phyloP scores from a whole-genome alignment of 192 early-diverging fungal genomes.

The Globomyces pollinis-pini region DNA sequence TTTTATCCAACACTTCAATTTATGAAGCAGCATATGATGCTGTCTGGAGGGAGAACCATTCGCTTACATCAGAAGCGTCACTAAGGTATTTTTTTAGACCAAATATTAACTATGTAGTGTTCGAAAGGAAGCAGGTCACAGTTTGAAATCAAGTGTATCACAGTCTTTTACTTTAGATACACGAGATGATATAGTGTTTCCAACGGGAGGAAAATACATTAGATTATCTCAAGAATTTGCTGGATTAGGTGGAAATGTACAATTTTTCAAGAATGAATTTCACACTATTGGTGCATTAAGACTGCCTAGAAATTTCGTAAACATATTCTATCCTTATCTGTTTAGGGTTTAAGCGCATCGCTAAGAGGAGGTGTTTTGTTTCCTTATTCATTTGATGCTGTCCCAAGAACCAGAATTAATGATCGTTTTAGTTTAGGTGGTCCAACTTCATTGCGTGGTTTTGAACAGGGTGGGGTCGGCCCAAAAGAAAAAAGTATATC shows the following conservation, averaged over 20 bases:
- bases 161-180: conserved; percentile 61
- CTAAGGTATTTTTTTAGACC: conserved; percentile 34
- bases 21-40: conserved; percentile 66
- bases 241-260: conserved; percentile 76
- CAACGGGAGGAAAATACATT: conserved; percentile 55
- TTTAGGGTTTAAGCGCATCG: conserved; percentile 50
- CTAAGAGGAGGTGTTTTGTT: conserved; percentile 62
- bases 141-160: conserved; percentile 69
- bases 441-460: conserved; percentile 77
- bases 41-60: conserved; percentile 72
- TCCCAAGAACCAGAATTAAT: conserved; percentile 48
- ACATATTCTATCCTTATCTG: conserved; percentile 40
- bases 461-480: conserved; percentile 79
- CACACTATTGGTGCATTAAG: conserved; percentile 35
- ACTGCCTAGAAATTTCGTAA: too few relatives aligned
- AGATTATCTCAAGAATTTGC: conserved; percentile 54
- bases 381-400: conserved; percentile 23
- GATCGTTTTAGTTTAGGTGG: conserved; percentile 91
- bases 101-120: conserved; percentile 24
- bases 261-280: conserved; percentile 61
- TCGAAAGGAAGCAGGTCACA: conserved; percentile 72
- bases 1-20: neutral
- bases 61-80: conserved; percentile 47
- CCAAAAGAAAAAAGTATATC: conserved; percentile 70
- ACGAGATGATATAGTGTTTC: conserved; percentile 72